phyloP scores from a whole-genome alignment of 2,329 filamentous ascomycete species.

The Cercospora nicotianae region DNA sequence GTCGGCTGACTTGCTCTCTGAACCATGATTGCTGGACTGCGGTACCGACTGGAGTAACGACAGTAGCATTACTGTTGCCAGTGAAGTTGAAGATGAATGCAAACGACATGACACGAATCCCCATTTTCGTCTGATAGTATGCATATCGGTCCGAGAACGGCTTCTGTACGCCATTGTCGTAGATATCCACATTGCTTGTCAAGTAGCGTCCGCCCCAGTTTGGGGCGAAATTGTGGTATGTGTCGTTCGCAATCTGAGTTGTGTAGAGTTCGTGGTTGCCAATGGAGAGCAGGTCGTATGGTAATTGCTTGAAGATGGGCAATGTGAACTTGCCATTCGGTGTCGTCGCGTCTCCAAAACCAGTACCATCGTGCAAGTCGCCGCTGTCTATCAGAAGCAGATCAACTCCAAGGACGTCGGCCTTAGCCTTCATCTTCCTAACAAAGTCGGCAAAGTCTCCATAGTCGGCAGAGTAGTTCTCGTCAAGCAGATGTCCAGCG shows the following conservation, averaged over 20 bases:
- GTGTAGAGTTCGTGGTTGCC: conserved; percentile 68
- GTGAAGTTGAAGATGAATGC: conserved; percentile 53
- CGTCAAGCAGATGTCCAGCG: conserved; percentile 53
- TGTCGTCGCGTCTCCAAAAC: conserved; percentile 52
- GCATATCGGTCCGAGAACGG: conserved; percentile 47
- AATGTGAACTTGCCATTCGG: conserved; percentile 59
- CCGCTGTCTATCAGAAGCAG: conserved; percentile 62
- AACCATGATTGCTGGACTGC: conserved; percentile 62
- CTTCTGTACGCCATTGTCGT: conserved; percentile 23
- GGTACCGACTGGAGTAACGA: conserved; percentile 57
- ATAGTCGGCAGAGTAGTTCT: conserved; percentile 66
- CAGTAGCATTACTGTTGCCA: conserved; percentile 62
- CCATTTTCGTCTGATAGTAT: conserved; percentile 53
- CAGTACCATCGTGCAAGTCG: conserved; percentile 66
- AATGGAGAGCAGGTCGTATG: conserved; percentile 56
- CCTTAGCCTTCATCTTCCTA: conserved; percentile 60
- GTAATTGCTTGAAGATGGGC: conserved; percentile 48
- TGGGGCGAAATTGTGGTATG: conserved; percentile 59
- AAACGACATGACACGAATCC: conserved; percentile 55
- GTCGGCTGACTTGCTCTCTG: conserved; percentile 54
- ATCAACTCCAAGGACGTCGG: conserved; percentile 58
- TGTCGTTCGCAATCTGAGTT: conserved; percentile 61
- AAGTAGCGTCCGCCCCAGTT: conserved; percentile 58
- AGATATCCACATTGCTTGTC: conserved; percentile 55
- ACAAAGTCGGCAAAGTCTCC: conserved; percentile 64